These are phyloP conservation scores for Rhizomucor pusillus DNA, from an alignment of 371 early-diverging fungal genomes.

Conservation along the genomic window DNA sequence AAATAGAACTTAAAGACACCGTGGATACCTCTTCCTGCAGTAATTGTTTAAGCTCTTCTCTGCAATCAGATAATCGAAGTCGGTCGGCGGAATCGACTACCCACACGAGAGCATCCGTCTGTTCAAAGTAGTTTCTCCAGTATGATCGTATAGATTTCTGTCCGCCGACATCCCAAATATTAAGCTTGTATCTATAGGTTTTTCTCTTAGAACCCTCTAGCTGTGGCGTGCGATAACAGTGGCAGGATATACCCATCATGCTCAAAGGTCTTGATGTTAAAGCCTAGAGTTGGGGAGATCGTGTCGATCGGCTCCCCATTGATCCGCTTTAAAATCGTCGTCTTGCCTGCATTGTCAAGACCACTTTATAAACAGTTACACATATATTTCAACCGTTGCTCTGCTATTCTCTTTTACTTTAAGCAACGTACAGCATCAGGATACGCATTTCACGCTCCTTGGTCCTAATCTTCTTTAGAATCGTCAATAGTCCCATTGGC, in stretches of 20 bases:
- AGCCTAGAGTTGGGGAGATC: slow-evolving; percentile 98
- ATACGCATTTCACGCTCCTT: slow-evolving; percentile 91
- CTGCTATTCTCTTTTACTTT: background rate
- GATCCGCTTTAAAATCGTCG: slow-evolving; percentile 94
- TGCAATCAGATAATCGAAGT: slow-evolving; percentile 79
- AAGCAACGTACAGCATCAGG: slow-evolving; percentile 72
- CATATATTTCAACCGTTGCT: background rate
- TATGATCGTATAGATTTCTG: slow-evolving; percentile 96
- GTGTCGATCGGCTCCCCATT: slow-evolving; percentile 88
- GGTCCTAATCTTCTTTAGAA: slow-evolving; percentile 81
- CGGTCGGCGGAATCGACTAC: slow-evolving; percentile 97
- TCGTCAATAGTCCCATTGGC: slow-evolving; percentile 93
- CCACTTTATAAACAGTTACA: slow-evolving; percentile 56
- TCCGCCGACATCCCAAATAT: slow-evolving; percentile 95
- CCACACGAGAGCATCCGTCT: slow-evolving; percentile 98
- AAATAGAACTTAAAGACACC: no score
- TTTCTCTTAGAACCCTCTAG: background rate
- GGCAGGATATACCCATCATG: slow-evolving; percentile 63
- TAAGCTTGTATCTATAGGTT: slow-evolving; percentile 25
- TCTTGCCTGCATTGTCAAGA: slow-evolving; percentile 99
- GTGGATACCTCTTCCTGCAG: slow-evolving; percentile 72
- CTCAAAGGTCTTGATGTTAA: slow-evolving; percentile 93
- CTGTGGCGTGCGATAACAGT: no score
- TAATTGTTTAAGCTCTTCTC: slow-evolving; percentile 71
- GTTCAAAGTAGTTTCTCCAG: slow-evolving; percentile 99